Evolutionary conservation across 73 alveolate species (phyloP).

Genomic region (Tetrahymena borealis): DNA sequence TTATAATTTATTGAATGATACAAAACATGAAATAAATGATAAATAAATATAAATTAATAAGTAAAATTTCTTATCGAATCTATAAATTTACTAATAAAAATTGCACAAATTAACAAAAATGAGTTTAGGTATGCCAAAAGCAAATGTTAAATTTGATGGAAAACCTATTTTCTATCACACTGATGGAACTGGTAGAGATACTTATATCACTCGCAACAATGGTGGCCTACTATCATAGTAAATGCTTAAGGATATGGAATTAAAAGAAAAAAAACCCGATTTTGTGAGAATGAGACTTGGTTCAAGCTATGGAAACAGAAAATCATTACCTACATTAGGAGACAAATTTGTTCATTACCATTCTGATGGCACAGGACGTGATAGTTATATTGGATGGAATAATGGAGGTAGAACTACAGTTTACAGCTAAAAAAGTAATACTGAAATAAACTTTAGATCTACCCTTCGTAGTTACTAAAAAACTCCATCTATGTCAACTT

Average conservation of each 20-base stretch:
- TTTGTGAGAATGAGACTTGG: background rate
- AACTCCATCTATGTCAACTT: background rate
- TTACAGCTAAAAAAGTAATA: background rate
- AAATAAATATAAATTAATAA: background rate
- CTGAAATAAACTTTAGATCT: background rate
- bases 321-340: conserved; percentile 19
- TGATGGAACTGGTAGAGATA: conserved; percentile 50
- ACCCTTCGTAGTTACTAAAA: background rate
- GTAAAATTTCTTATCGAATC: background rate
- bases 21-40: background rate
- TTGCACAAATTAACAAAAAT: background rate
- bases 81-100: background rate
- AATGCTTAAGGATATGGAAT: background rate
- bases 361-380: conserved; percentile 43
- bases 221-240: conserved; percentile 13
- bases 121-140: background rate
- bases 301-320: background rate
- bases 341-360: conserved; percentile 26
- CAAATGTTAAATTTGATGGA: background rate
- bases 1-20: background rate
- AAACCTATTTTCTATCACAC: conserved; percentile 16
- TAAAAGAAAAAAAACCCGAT: background rate
- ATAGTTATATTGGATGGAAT: conserved; percentile 8
- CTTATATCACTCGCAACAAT: conserved; percentile 16
- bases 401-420: background rate